phyloP scores from a whole-genome alignment of 2,329 filamentous ascomycete species.

The Ophiocordyceps camponoti-saundersi region DNA sequence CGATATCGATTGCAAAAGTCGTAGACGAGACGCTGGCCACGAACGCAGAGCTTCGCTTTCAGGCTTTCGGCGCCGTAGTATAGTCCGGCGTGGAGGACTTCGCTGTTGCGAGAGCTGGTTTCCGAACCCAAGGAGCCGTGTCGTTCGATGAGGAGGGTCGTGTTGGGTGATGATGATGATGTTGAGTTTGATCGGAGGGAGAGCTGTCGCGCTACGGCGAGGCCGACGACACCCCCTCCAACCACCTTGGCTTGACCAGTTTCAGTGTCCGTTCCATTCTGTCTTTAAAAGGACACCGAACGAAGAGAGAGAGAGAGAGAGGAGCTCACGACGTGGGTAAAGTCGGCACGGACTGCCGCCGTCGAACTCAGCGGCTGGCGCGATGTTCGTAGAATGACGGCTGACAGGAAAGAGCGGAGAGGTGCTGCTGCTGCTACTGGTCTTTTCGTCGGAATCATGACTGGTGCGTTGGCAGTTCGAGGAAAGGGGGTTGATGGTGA shows the following conservation, averaged over 20 bases:
- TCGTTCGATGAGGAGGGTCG: conserved; percentile 66
- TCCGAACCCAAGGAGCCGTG: conserved; percentile 64
- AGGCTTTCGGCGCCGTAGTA: conserved; percentile 68
- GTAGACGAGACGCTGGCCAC: conserved; percentile 64
- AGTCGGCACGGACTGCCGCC: conserved; percentile 18
- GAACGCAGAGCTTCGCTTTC: conserved; percentile 71
- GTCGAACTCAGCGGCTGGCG: conserved; percentile 17
- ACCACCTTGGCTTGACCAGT: conserved; percentile 23
- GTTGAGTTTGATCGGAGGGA: conserved; percentile 35
- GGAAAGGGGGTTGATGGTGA: too few species aligned
- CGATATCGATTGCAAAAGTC: conserved; percentile 48
- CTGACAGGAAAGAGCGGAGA: neutral
- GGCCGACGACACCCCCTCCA: conserved; percentile 53
- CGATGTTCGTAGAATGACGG: conserved; percentile 3
- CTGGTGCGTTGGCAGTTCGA: too few species aligned
- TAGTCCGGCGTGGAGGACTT: conserved; percentile 90
- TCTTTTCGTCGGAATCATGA: neutral
- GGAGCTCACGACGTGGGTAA: conserved; percentile 25
- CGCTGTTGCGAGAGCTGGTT: conserved; percentile 79
- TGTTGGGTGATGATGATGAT: conserved; percentile 7
- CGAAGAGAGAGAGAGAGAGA: neutral
- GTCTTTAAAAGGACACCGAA: neutral
- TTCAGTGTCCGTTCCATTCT: too few species aligned
- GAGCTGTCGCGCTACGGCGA: conserved; percentile 61
- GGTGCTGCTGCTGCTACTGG: neutral